phyloP scores from a whole-genome alignment of 2,329 filamentous ascomycete genomes.

The Fusarium euwallaceae region DNA sequence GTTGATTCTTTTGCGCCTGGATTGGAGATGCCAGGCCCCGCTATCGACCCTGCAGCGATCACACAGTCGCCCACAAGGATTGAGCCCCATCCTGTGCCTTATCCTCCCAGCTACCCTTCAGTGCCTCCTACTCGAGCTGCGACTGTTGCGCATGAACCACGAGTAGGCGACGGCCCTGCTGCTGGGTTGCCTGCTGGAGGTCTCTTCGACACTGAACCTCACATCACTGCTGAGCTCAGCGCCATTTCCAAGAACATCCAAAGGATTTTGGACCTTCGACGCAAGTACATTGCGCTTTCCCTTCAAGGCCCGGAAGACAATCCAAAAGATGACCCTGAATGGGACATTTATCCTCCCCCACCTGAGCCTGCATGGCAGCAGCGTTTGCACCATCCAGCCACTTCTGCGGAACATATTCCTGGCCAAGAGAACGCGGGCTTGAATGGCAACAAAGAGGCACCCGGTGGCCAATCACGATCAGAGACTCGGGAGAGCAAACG shows the following conservation, averaged over 20 bases:
- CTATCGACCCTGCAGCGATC: constrained; percentile 24
- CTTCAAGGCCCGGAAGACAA: constrained; percentile 87
- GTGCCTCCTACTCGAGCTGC: constrained; percentile 11
- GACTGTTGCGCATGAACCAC: constrained; percentile 26
- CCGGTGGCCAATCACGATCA: constrained; percentile 20
- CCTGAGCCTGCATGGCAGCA: constrained; percentile 87
- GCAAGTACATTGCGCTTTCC: constrained; percentile 90
- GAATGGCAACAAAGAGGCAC: constrained; percentile 25
- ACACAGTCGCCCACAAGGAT: constrained; percentile 28
- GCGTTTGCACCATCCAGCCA: constrained; percentile 40
- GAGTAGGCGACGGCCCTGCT: constrained; percentile 33
- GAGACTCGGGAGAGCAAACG: constrained; percentile 56
- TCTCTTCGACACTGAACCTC: constrained; percentile 77
- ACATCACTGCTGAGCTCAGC: constrained; percentile 85
- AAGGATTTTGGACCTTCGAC: constrained; percentile 86
- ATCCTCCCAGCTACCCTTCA: constrained; percentile 19
- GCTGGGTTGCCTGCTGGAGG: constrained; percentile 57
- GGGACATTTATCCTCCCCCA: constrained; percentile 91
- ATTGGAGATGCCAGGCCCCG: constrained; percentile 56
- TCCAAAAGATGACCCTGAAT: constrained; percentile 84
- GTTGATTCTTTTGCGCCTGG: constrained; percentile 21
- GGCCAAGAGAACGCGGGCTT: constrained; percentile 35
- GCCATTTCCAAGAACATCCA: constrained; percentile 93
- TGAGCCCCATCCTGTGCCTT: constrained; percentile 19
- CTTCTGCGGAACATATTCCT: constrained; percentile 29